Percentiles rank a stretch among this genome's conserved stretches.
Evolutionary conservation across 2,329 filamentous ascomycete species (phyloP).

Genomic region (Plenodomus tracheiphilus): DNA sequence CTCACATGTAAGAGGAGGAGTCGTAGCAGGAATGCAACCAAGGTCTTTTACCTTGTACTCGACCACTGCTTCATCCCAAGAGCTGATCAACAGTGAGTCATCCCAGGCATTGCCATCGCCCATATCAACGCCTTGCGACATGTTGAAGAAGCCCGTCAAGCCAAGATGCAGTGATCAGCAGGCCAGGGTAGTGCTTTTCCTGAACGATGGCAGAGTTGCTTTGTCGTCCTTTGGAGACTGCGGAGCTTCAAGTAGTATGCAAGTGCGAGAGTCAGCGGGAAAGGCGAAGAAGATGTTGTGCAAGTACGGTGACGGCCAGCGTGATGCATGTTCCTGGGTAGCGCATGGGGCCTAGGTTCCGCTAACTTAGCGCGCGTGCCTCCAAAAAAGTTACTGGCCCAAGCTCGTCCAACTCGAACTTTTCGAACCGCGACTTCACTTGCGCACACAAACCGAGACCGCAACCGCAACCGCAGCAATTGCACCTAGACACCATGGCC

Average conservation of each 20-base stretch:
- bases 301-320: neutral
- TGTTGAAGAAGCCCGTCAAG: slow-evolving; percentile 6
- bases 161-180: no score
- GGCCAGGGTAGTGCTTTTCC: no score
- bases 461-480: slow-evolving; percentile 11
- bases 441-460: slow-evolving; percentile 3
- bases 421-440: slow-evolving; percentile 23
- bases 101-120: slow-evolving; percentile 43
- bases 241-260: no score
- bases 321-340: neutral
- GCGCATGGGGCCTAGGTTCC: no score
- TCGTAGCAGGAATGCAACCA: slow-evolving; percentile 1
- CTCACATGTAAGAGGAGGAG: slow-evolving; percentile 1
- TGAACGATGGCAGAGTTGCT: no score
- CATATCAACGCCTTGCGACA: slow-evolving; percentile 32
- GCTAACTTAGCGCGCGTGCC: slow-evolving; percentile 22
- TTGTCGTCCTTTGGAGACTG: no score
- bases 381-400: slow-evolving; percentile 35
- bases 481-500: slow-evolving; percentile 50
- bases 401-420: slow-evolving; percentile 34
- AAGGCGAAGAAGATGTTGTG: no score
- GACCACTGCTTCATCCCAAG: slow-evolving; percentile 41
- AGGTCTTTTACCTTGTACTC: slow-evolving; percentile 41
- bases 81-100: slow-evolving; percentile 40
- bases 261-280: neutral